A percentile compares a stretch with the other conserved stretches of the same genome.
Conservation (phyloP, 805 yeast species). For the Jamesozyma gamospora region DNA sequence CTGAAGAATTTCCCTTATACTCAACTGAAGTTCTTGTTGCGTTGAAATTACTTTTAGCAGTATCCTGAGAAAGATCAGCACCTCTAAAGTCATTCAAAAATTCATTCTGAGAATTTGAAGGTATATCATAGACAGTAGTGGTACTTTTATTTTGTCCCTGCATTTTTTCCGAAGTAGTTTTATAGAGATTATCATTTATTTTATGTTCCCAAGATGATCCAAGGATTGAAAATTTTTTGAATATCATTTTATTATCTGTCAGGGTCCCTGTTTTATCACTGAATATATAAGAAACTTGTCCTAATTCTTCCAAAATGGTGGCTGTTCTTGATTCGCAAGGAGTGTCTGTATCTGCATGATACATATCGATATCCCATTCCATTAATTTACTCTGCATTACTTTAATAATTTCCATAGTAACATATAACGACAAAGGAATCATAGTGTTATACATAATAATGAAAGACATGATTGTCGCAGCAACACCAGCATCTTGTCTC, state of each 20-base stretch:
- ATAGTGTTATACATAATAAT: constrained; percentile 95
- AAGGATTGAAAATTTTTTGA: constrained; percentile 75
- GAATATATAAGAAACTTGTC: constrained; percentile 90
- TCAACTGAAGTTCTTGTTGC: constrained; percentile 30
- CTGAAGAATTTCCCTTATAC: constrained; percentile 33
- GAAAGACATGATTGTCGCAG: constrained; percentile 89
- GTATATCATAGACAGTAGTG: neutral
- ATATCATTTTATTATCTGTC: constrained; percentile 90
- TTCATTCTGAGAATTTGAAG: too few relatives aligned
- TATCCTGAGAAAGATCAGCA: neutral
- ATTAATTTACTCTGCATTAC: constrained; percentile 72
- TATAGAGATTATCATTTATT: constrained; percentile 30
- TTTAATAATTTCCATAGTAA: constrained; percentile 92
- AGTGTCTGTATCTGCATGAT: constrained; percentile 70
- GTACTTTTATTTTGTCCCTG: neutral
- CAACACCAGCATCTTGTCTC: constrained; percentile 67
- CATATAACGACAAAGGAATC: constrained; percentile 89
- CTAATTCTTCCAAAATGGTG: constrained; percentile 88
- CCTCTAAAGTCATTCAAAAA: constrained; percentile 7
- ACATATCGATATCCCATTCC: constrained; percentile 93
- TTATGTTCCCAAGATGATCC: constrained; percentile 90
- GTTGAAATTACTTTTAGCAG: neutral
- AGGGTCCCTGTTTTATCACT: constrained; percentile 97
- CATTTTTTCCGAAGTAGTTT: too few relatives aligned
- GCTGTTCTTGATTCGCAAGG: constrained; percentile 95